phyloP scores from a whole-genome alignment of 1,284 basidiomycete species.

The Chalciporus sp. region DNA sequence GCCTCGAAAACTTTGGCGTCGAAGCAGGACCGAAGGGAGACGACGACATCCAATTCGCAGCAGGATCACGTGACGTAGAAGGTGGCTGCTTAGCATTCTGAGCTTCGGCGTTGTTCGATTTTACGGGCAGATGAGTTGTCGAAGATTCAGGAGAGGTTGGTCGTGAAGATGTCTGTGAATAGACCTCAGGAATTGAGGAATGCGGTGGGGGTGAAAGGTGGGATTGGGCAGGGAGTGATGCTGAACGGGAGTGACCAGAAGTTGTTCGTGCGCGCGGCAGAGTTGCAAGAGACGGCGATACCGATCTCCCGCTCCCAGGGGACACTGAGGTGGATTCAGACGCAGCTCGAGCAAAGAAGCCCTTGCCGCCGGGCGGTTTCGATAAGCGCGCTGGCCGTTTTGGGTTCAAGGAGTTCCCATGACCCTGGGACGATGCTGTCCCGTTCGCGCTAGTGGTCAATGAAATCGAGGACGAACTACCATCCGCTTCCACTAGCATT shows the following conservation, averaged over 20 bases:
- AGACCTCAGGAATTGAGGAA: constrained; percentile 16
- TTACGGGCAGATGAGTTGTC: not conserved
- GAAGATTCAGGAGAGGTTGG: not conserved
- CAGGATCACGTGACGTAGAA: constrained; percentile 29
- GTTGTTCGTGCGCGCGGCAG: constrained; percentile 26
- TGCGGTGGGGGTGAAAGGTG: constrained; percentile 1
- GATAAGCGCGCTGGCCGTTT: constrained; percentile 11
- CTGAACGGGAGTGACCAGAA: constrained; percentile 22
- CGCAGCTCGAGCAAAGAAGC: constrained; percentile 6
- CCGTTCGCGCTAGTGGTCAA: constrained; percentile 15
- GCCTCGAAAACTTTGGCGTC: constrained; percentile 33
- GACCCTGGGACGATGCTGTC: constrained; percentile 20
- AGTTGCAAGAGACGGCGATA: constrained; percentile 1
- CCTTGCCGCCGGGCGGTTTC: constrained; percentile 8
- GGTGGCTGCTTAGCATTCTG: constrained; percentile 20
- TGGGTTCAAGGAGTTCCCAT: constrained; percentile 7
- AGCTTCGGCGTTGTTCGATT: not conserved
- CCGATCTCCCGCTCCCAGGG: not conserved
- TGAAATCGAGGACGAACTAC: constrained; percentile 30
- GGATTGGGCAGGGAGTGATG: constrained; percentile 9
- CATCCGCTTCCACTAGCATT: constrained; percentile 13
- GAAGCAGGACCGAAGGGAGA: constrained; percentile 33
- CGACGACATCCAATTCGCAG: constrained; percentile 34
- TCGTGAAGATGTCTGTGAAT: constrained; percentile 18
- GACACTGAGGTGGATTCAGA: not conserved